Percentiles rank a stretch among this genome's conserved stretches.
Evolutionary conservation across 305 asterid species (phyloP).

Genomic region (Euphrasia arctica): DNA sequence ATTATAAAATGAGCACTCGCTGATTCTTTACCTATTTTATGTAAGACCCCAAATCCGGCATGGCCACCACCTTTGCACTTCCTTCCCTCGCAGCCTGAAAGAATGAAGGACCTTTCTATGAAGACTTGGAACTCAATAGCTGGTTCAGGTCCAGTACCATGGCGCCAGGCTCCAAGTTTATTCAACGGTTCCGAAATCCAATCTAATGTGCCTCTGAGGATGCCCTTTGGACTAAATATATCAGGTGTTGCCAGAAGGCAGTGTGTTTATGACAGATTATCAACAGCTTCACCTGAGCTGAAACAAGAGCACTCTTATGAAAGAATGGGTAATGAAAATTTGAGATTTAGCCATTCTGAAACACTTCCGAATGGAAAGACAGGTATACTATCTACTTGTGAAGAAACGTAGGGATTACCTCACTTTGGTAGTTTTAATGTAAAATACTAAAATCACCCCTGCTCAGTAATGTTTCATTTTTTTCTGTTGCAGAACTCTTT

Average conservation of each 20-base stretch:
- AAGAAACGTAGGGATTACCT: slow-evolving; percentile 13
- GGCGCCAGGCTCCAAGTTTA: slow-evolving; percentile 71
- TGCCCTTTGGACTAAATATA: slow-evolving; percentile 46
- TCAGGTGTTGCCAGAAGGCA: slow-evolving; percentile 45
- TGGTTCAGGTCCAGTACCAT: slow-evolving; percentile 86
- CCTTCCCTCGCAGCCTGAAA: slow-evolving; percentile 80
- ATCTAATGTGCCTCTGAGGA: slow-evolving; percentile 48
- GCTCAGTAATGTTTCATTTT: slow-evolving; percentile 14
- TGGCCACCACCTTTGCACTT: slow-evolving; percentile 96
- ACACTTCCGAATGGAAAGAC: slow-evolving; percentile 47
- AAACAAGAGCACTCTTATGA: slow-evolving; percentile 48
- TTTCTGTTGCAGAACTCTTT: slow-evolving; percentile 47
- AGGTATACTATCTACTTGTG: slow-evolving; percentile 38
- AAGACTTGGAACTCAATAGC: slow-evolving; percentile 66
- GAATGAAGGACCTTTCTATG: slow-evolving; percentile 61
- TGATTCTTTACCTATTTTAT: slow-evolving; percentile 21
- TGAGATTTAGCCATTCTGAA: slow-evolving; percentile 44
- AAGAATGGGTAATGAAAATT: slow-evolving; percentile 47
- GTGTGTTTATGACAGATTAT: slow-evolving; percentile 40
- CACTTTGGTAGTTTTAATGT: slow-evolving; percentile 9
- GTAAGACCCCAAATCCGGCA: slow-evolving; percentile 97
- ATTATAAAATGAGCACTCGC: slow-evolving; percentile 15
- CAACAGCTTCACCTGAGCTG: slow-evolving; percentile 41
- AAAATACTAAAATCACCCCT: not conserved
- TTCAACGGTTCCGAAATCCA: slow-evolving; percentile 49